These are phyloP conservation scores for Populus deltoides DNA, from an alignment of 345 rosid species.

Conservation along the genomic window DNA sequence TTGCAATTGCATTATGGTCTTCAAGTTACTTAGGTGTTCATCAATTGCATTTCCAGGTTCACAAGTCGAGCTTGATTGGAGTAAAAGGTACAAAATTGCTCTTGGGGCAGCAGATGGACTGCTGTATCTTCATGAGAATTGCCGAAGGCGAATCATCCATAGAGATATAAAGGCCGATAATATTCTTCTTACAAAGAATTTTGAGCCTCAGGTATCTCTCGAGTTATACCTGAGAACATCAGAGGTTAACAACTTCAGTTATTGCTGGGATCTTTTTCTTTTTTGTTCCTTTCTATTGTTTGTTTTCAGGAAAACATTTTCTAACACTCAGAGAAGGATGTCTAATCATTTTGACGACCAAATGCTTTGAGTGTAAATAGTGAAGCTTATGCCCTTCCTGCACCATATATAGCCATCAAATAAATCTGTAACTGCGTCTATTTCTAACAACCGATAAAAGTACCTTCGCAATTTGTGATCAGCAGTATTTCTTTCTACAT, in stretches of 20 bases:
- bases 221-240: constrained; percentile 13
- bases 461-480: no score
- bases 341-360: background rate
- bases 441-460: no score
- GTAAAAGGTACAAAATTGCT: constrained; percentile 75
- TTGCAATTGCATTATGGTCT: background rate
- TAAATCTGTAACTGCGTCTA: no score
- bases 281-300: background rate
- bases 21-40: background rate
- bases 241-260: background rate
- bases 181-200: constrained; percentile 82
- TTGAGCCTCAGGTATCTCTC: constrained; percentile 74
- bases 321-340: background rate
- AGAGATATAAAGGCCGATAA: constrained; percentile 94
- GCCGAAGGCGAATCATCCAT: constrained; percentile 87
- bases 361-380: background rate
- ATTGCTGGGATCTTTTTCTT: background rate
- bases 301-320: background rate
- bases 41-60: constrained; percentile 40
- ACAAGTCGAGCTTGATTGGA: constrained; percentile 59
- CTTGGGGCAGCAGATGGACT: constrained; percentile 82
- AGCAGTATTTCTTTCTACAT: no score
- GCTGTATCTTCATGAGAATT: constrained; percentile 75
- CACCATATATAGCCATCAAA: no score
- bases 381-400: no score